Percentiles rank a stretch among this genome's conserved stretches.
These are phyloP conservation scores for Kitagawia praeruptora DNA, from an alignment of 129 eudicot genomes.

Conservation along the genomic window DNA sequence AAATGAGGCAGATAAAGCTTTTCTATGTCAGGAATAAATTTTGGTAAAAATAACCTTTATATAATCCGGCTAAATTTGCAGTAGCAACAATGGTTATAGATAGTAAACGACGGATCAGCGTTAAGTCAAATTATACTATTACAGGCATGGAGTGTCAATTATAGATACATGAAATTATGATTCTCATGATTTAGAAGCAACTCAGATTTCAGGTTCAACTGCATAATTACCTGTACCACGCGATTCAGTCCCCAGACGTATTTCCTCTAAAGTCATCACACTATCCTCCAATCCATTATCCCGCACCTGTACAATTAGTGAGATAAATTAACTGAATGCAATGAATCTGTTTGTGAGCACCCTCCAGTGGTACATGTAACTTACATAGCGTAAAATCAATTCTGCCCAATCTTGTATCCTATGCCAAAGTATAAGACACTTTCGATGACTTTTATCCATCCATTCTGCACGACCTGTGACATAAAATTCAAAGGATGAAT, in stretches of 20 bases:
- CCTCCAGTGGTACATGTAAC: constrained; percentile 17
- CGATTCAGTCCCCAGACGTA: constrained; percentile 73
- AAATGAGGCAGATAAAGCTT: background rate
- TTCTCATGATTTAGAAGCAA: constrained; percentile 1
- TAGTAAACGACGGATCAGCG: background rate
- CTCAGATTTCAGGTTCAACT: background rate
- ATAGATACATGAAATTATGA: background rate
- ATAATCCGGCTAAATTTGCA: background rate
- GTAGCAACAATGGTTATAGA: background rate
- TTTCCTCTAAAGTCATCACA: constrained; percentile 82
- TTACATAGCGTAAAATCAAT: constrained; percentile 57
- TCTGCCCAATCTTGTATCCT: constrained; percentile 95
- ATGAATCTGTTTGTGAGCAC: background rate
- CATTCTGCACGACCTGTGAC: constrained; percentile 88
- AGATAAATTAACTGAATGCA: background rate
- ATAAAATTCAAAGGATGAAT: background rate
- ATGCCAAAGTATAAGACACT: constrained; percentile 84
- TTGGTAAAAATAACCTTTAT: background rate
- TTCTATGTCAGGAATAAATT: too few relatives aligned
- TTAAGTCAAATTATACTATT: too few relatives aligned
- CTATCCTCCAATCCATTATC: constrained; percentile 83
- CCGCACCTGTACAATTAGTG: constrained; percentile 46
- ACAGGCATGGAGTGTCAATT: background rate
- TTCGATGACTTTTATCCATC: constrained; percentile 76
- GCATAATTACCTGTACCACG: constrained; percentile 68